A percentile compares a stretch with the other conserved stretches of the same genome.
These are phyloP conservation scores for Protostelium mycophagum DNA, from an alignment of 78 protist species.

Conservation along the genomic window DNA sequence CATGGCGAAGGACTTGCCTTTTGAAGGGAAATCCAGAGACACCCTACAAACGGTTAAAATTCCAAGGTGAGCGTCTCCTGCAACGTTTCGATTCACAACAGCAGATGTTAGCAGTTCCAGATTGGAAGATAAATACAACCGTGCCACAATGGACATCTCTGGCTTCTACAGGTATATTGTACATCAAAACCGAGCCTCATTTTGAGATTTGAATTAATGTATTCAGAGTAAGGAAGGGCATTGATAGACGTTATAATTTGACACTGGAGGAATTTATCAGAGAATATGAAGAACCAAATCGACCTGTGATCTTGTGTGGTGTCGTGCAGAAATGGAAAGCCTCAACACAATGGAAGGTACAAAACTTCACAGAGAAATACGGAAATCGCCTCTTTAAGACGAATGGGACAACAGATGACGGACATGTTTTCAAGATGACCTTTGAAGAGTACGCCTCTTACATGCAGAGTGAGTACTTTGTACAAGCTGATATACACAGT, in stretches of 20 bases:
- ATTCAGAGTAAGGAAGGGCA: not conserved
- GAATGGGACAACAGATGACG: not conserved
- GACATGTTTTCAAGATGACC: slow-evolving; percentile 20
- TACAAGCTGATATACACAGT: not conserved
- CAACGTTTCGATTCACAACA: not conserved
- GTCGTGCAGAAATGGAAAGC: not conserved
- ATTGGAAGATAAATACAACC: not conserved
- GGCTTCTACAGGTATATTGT: no score
- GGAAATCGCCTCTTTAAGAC: not conserved
- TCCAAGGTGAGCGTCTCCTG: not conserved
- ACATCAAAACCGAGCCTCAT: no score
- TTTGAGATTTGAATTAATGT: no score
- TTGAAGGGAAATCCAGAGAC: not conserved
- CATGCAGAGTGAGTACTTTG: not conserved
- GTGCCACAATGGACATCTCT: not conserved
- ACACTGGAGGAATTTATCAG: slow-evolving; percentile 18
- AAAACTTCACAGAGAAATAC: not conserved
- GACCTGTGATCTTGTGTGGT: slow-evolving; percentile 34
- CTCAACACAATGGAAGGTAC: slow-evolving; percentile 21
- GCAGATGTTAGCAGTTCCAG: not conserved
- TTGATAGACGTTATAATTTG: slow-evolving; percentile 26
- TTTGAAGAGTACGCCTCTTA: slow-evolving; percentile 45
- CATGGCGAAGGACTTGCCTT: not conserved
- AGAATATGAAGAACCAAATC: slow-evolving; percentile 36
- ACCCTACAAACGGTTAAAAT: not conserved